Percentiles rank a stretch among this genome's conserved stretches.
These are phyloP conservation scores for Skeletonema potamos DNA, from an alignment of 108 stramenopile genomes.

Conservation along the genomic window DNA sequence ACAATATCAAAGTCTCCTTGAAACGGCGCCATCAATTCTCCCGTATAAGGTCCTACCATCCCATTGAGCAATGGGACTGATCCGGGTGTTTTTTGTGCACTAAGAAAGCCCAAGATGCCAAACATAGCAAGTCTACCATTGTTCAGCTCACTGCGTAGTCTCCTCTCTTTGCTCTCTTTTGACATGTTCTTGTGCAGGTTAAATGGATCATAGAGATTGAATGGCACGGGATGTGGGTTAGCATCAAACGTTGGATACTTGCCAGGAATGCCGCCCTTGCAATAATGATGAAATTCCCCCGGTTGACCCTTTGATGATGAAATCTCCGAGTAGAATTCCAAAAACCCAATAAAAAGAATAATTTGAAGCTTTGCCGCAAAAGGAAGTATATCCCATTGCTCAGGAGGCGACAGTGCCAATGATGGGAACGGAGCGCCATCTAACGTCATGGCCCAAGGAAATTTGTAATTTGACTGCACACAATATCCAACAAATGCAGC, in stretches of 20 bases:
- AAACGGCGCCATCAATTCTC: slow-evolving; percentile 69
- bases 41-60: slow-evolving; percentile 61
- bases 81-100: slow-evolving; percentile 60
- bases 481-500: slow-evolving; percentile 66
- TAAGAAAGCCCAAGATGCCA: slow-evolving; percentile 73
- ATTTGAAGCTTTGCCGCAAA: slow-evolving; percentile 51
- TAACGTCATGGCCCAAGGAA: slow-evolving; percentile 43
- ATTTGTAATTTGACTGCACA: slow-evolving; percentile 44
- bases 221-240: slow-evolving; percentile 71
- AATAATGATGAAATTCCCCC: slow-evolving; percentile 33
- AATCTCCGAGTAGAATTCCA: slow-evolving; percentile 61
- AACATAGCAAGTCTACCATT: slow-evolving; percentile 76
- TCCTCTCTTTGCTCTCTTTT: slow-evolving; percentile 49
- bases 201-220: slow-evolving; percentile 74
- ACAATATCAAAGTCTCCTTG: slow-evolving; percentile 2
- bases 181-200: slow-evolving; percentile 56
- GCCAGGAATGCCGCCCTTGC: slow-evolving; percentile 56
- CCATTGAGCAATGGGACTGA: slow-evolving; percentile 62
- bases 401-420: slow-evolving; percentile 43
- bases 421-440: slow-evolving; percentile 51
- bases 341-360: slow-evolving; percentile 58
- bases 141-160: slow-evolving; percentile 61
- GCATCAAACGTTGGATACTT: slow-evolving; percentile 45
- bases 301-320: background rate
- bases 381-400: slow-evolving; percentile 64